Percentiles rank a stretch among this genome's conserved stretches.
phyloP scores from a whole-genome alignment of 352 stramenopile genomes.

The Phytopythium montanum region DNA sequence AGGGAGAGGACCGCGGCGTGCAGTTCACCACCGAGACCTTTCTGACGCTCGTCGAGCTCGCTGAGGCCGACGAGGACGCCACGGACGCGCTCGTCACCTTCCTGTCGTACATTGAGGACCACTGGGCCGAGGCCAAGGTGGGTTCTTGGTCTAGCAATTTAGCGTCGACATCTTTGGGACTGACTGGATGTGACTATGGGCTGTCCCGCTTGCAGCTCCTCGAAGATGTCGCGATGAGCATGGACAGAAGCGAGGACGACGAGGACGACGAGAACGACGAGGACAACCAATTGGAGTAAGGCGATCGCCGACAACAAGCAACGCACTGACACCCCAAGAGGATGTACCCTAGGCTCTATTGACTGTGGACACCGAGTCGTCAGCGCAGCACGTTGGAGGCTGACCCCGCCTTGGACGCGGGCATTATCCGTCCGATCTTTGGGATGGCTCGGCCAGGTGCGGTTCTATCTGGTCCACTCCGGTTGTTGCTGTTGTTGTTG shows the following conservation, averaged over 20 bases:
- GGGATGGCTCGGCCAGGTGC: constrained; percentile 30
- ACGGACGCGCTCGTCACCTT: constrained; percentile 57
- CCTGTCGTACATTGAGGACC: constrained; percentile 56
- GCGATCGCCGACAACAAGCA: background rate
- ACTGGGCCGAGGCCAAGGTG: constrained; percentile 67
- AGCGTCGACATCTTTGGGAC: background rate
- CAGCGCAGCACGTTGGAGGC: constrained; percentile 5
- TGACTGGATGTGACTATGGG: background rate
- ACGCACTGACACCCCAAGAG: background rate
- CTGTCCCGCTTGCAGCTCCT: constrained; percentile 13
- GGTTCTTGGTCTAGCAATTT: background rate
- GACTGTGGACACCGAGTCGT: background rate
- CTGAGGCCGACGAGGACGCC: constrained; percentile 39
- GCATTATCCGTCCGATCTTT: constrained; percentile 55
- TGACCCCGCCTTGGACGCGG: constrained; percentile 32
- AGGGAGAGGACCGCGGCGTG: constrained; percentile 38
- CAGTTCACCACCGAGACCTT: constrained; percentile 60
- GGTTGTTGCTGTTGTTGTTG: constrained; percentile 13
- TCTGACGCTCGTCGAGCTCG: constrained; percentile 40
- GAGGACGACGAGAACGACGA: constrained; percentile 7
- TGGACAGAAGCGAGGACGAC: constrained; percentile 17
- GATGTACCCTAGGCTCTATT: background rate
- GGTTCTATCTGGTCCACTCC: constrained; percentile 11
- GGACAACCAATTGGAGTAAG: constrained; percentile 10
- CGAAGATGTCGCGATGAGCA: constrained; percentile 18